A percentile compares a stretch with the other conserved stretches of the same genome.
These are phyloP conservation scores for Yarrowia sp. DNA, from an alignment of 805 yeast species.

Conservation along the genomic window DNA sequence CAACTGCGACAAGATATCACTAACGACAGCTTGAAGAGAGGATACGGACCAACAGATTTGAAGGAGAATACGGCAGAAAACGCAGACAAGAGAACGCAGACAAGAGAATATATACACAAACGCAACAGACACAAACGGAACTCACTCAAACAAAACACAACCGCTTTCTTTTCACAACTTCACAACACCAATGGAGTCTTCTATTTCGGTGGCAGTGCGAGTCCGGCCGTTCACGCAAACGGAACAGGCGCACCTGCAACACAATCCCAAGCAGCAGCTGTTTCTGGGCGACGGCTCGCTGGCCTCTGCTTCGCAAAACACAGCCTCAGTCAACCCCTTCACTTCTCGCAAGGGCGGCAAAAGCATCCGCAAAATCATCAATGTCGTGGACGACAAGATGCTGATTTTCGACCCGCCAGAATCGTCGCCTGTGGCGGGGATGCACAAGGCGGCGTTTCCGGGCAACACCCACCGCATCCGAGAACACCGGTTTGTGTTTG, in stretches of 20 bases:
- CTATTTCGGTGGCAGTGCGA: slow-evolving; percentile 53
- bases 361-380: slow-evolving; percentile 72
- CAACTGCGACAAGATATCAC: not conserved
- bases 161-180: not conserved
- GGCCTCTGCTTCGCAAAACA: slow-evolving; percentile 43
- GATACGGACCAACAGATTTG: not conserved
- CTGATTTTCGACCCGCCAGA: slow-evolving; percentile 86
- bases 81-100: not conserved
- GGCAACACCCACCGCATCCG: slow-evolving; percentile 58
- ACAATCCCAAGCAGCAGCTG: slow-evolving; percentile 51
- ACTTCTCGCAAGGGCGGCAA: slow-evolving; percentile 44
- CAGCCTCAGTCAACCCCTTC: slow-evolving; percentile 41
- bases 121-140: not conserved
- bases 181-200: slow-evolving; percentile 14
- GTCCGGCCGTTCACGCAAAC: slow-evolving; percentile 78
- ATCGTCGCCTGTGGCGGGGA: slow-evolving; percentile 62
- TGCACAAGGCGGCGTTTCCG: slow-evolving; percentile 54
- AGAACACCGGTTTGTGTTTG: slow-evolving; percentile 85
- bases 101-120: not conserved
- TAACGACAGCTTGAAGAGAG: slow-evolving; percentile 20
- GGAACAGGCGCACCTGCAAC: slow-evolving; percentile 61
- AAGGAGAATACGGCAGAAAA: not conserved
- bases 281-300: slow-evolving; percentile 66
- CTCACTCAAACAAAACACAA: not conserved
- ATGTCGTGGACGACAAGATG: slow-evolving; percentile 85